phyloP scores from a whole-genome alignment of 495 filamentous ascomycete species.

The Trichoderma gamsii region DNA sequence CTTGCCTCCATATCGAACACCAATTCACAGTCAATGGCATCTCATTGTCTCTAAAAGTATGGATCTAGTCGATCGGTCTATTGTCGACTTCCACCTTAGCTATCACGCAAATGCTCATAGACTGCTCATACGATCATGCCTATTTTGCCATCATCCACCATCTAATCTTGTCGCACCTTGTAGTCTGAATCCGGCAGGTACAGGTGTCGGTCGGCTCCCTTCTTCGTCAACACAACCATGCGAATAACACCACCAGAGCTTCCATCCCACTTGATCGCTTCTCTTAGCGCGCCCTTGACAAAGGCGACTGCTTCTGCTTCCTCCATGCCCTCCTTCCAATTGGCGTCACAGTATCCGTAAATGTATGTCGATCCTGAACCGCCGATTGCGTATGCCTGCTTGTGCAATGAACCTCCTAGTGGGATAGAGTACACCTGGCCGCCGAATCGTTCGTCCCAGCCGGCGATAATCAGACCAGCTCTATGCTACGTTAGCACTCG shows the following conservation, averaged over 20 bases:
- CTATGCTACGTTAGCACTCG: constrained; percentile 41
- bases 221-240: constrained; percentile 85
- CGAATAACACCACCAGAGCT: constrained; percentile 97
- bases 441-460: constrained; percentile 87
- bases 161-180: constrained; percentile 41
- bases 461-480: constrained; percentile 95
- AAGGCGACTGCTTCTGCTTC: constrained; percentile 89
- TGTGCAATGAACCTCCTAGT: constrained; percentile 92
- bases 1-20: no score
- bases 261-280: constrained; percentile 99
- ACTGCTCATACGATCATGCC: not conserved
- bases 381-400: constrained; percentile 91
- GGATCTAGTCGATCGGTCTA: not conserved
- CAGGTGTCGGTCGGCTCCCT: constrained; percentile 82
- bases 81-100: not conserved
- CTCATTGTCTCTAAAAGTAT: not conserved
- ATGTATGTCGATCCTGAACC: constrained; percentile 98
- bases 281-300: constrained; percentile 79
- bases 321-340: constrained; percentile 94
- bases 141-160: constrained; percentile 13
- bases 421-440: constrained; percentile 97
- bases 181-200: constrained; percentile 88
- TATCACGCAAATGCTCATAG: not conserved
- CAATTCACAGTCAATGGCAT: no score
- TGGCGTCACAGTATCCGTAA: constrained; percentile 94